Evolutionary conservation across 768 basidiomycete genomes (phyloP).

Genomic region (Kwoniella europaea): DNA sequence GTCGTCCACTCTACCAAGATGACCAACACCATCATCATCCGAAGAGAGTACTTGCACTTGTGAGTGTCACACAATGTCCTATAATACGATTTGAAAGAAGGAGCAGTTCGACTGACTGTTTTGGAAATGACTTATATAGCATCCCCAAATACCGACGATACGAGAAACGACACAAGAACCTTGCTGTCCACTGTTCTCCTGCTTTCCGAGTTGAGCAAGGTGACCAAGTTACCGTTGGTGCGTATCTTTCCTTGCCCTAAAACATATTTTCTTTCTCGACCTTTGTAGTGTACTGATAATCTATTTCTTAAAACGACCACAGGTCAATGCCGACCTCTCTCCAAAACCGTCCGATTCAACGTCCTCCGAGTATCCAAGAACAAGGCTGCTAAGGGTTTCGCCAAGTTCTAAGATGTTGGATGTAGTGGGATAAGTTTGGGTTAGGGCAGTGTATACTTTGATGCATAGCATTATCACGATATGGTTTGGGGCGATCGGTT

Average conservation of each 20-base stretch:
- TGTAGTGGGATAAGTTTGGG: slow-evolving; percentile 2
- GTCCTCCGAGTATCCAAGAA: slow-evolving; percentile 92
- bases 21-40: slow-evolving; percentile 97
- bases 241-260: slow-evolving; percentile 1
- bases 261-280: slow-evolving; percentile 47
- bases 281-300: not conserved
- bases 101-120: slow-evolving; percentile 42
- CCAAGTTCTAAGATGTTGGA: slow-evolving; percentile 71
- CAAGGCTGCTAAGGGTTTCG: slow-evolving; percentile 92
- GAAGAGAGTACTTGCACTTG: slow-evolving; percentile 63
- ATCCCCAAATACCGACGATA: slow-evolving; percentile 99
- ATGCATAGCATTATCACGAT: slow-evolving; percentile 31
- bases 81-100: not conserved
- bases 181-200: slow-evolving; percentile 94
- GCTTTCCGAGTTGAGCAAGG: slow-evolving; percentile 98
- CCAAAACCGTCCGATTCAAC: slow-evolving; percentile 99
- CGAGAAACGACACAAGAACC: slow-evolving; percentile 87
- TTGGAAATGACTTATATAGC: slow-evolving; percentile 79
- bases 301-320: not conserved
- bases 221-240: slow-evolving; percentile 89
- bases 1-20: slow-evolving; percentile 99
- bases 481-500: not conserved
- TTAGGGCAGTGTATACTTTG: slow-evolving; percentile 26
- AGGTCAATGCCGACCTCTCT: slow-evolving; percentile 99
- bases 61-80: slow-evolving; percentile 16